These are phyloP conservation scores for Oxytropis ochrocephala DNA, from an alignment of 306 rosid genomes.

Conservation along the genomic window DNA sequence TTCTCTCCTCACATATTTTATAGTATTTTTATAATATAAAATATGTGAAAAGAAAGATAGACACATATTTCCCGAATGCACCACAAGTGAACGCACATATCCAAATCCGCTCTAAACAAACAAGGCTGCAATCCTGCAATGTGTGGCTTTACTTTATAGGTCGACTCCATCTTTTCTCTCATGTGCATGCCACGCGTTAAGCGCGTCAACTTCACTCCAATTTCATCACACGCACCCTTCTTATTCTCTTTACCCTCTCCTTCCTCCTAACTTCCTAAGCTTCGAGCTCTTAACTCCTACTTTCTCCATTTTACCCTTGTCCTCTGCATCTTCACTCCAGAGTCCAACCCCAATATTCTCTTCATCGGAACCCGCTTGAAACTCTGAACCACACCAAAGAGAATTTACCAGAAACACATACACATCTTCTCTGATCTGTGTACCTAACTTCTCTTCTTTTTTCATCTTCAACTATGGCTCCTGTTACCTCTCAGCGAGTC, in stretches of 20 bases:
- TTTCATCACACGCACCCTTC: neutral
- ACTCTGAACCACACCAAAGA: conserved; percentile 3
- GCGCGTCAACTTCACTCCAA: neutral
- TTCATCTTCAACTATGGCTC: conserved; percentile 37
- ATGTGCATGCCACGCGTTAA: conserved; percentile 15
- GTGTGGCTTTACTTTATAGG: neutral
- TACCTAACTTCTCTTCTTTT: conserved; percentile 21
- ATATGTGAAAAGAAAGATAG: no score
- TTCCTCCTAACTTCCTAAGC: conserved; percentile 1
- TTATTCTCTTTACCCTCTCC: neutral
- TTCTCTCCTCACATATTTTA: no score
- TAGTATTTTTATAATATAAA: no score
- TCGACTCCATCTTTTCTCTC: neutral
- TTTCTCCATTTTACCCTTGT: conserved; percentile 18
- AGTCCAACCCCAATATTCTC: neutral
- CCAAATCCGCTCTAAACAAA: no score
- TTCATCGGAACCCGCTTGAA: conserved; percentile 22
- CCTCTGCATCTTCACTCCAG: neutral
- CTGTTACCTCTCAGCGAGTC: conserved; percentile 54
- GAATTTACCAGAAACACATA: neutral
- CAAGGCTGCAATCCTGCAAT: no score
- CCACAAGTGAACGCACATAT: no score
- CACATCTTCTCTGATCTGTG: conserved; percentile 25
- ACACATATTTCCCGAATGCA: no score
- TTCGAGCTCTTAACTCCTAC: neutral